Evolutionary conservation across 495 filamentous ascomycete species (phyloP), one percentile per base, ranked within the genome.

Genomic region (Talaromyces thailandensis): DNA sequence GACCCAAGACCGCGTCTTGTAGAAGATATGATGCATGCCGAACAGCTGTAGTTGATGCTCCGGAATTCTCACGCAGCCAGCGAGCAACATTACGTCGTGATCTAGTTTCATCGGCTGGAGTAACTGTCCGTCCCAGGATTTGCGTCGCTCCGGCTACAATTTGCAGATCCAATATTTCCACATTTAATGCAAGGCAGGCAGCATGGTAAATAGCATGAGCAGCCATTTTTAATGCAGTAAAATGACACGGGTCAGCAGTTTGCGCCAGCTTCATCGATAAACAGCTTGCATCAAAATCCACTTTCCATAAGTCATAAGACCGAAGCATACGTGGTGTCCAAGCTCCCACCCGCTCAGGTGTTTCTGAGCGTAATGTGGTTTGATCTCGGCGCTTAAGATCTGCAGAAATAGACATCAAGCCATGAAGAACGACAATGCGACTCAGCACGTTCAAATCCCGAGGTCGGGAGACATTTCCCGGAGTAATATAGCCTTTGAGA

Each of bases 331-430:
- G 80, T 5, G 69, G 66, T 16, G 74, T 79, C 83, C 80, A 84
- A 12, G 77, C 71, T 6, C 73, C 72, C 16, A 76, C 67, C 7
- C 61, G 69, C 3, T 79, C 75, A 16, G 75, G 73, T 12, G 69
- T 76, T 29, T 71, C 72, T 16, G 72, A 72, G 16, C 71, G 69
- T 0, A 69, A 55, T 9, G 80, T 81, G 1, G 80, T 84, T 57
- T 86, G 82, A 56, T 84, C 82, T 21, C 82, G 69, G 8, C 82
- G 73, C 63, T 80, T 78, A 60, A 86, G 73, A 60, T 84, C 81
- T 66, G 82, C 81, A 9, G 78, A 79, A 1, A 85, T 70, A 12
- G 78, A 81, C 81, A 86, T 82, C 7, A 84, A 68, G 1, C 82
- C 82, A 53, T 83, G 81, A 5, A 84, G 70, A 3, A 84, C 62